Percentiles rank a stretch among this genome's conserved stretches.
phyloP scores from a whole-genome alignment of 768 basidiomycete genomes.

The Termitomyces sp. region DNA sequence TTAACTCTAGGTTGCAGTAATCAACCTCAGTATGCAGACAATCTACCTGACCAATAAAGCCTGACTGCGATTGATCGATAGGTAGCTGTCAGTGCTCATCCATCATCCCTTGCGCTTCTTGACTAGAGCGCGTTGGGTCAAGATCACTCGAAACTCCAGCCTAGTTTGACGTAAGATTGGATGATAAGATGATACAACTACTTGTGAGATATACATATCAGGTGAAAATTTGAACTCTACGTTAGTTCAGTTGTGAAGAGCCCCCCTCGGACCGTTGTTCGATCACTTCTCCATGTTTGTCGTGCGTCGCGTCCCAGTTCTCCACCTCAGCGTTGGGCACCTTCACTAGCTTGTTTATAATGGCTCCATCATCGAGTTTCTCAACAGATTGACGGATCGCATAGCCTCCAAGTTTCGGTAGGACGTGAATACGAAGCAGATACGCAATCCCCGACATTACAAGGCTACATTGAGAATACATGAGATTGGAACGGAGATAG shows the following conservation, averaged over 20 bases:
- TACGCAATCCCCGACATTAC: slow-evolving; percentile 28
- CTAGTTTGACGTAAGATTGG: no score
- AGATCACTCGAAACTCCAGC: no score
- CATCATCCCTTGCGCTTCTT: no score
- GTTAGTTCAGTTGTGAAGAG: neutral
- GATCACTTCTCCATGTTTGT: slow-evolving; percentile 30
- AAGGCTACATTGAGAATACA: slow-evolving; percentile 19
- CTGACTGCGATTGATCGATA: no score
- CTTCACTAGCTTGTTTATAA: slow-evolving; percentile 28
- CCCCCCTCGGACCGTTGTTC: neutral
- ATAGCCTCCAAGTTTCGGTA: slow-evolving; percentile 20
- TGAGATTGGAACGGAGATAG: no score
- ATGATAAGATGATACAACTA: no score
- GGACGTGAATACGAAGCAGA: slow-evolving; percentile 32
- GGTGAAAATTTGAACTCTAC: neutral
- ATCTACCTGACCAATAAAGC: no score
- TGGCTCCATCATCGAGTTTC: slow-evolving; percentile 31
- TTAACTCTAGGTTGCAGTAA: no score
- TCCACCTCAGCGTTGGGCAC: slow-evolving; percentile 27
- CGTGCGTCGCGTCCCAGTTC: slow-evolving; percentile 34
- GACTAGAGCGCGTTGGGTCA: no score
- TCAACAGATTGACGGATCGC: slow-evolving; percentile 35
- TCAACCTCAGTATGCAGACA: no score
- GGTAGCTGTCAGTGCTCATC: no score
- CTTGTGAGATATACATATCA: no score